A percentile compares a stretch with the other conserved stretches of the same genome.
phyloP scores from a whole-genome alignment of 495 filamentous ascomycete genomes.

The Penicillium dipodomyicola region DNA sequence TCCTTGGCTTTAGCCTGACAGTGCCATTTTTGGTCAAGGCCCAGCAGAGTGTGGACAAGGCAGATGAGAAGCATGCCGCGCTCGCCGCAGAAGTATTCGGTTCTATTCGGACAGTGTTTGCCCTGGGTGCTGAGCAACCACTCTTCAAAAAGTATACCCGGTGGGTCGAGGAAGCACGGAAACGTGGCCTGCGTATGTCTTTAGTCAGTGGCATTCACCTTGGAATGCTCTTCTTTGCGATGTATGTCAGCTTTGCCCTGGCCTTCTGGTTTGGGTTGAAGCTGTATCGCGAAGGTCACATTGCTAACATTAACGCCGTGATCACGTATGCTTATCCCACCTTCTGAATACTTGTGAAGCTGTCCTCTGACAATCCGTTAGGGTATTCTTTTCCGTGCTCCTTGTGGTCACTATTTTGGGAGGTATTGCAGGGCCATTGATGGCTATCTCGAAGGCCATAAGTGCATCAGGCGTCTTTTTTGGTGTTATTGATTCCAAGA shows the following conservation, averaged over 20 bases:
- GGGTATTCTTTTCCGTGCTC: conserved; percentile 47
- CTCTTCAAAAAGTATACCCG: conserved; percentile 40
- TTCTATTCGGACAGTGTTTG: conserved; percentile 52
- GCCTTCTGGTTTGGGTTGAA: conserved; percentile 54
- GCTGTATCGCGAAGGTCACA: conserved; percentile 35
- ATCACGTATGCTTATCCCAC: conserved; percentile 28
- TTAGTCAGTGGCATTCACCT: conserved; percentile 30
- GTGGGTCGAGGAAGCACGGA: conserved; percentile 58
- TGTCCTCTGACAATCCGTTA: not conserved
- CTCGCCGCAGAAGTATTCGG: conserved; percentile 51
- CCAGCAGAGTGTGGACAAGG: conserved; percentile 28
- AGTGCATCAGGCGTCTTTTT: conserved; percentile 46
- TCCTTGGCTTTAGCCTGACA: conserved; percentile 26
- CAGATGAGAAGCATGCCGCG: conserved; percentile 34
- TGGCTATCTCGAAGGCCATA: conserved; percentile 48
- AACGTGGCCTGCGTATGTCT: conserved; percentile 44
- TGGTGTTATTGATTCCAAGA: conserved; percentile 40
- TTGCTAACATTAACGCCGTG: conserved; percentile 45
- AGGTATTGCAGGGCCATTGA: conserved; percentile 40
- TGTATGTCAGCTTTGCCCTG: conserved; percentile 49
- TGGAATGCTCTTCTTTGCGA: conserved; percentile 36
- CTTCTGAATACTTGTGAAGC: not conserved
- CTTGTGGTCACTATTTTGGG: conserved; percentile 30
- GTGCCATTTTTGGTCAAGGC: conserved; percentile 44
- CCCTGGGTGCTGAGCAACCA: conserved; percentile 46